A percentile compares a stretch with the other conserved stretches of the same genome.
These are phyloP conservation scores for Pleurotus citrinopileatus DNA, from an alignment of 768 basidiomycete species.

Conservation along the genomic window DNA sequence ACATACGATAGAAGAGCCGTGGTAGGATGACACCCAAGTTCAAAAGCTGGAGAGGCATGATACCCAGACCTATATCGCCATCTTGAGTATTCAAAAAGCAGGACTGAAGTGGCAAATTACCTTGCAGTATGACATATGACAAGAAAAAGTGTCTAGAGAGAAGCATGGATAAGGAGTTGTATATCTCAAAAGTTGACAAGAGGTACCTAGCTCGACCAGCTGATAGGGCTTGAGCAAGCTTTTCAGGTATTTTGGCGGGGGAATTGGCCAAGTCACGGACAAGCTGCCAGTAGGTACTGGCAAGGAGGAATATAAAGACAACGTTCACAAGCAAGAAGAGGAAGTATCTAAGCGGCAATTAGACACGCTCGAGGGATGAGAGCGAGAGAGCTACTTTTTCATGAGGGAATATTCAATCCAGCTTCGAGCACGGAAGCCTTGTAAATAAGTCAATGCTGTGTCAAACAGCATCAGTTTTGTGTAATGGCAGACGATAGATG, in stretches of 20 bases:
- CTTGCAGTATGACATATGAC: constrained; percentile 83
- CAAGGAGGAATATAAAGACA: constrained; percentile 91
- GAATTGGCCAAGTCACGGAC: constrained; percentile 90
- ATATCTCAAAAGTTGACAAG: constrained; percentile 10
- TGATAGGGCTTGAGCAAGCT: constrained; percentile 81
- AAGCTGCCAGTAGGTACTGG: constrained; percentile 89
- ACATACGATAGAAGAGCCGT: constrained; percentile 66
- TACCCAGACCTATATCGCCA: constrained; percentile 71
- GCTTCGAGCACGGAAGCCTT: constrained; percentile 87
- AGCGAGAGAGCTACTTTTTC: constrained; percentile 64
- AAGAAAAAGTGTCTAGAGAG: constrained; percentile 71
- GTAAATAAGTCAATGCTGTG: constrained; percentile 75
- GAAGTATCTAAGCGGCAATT: constrained; percentile 68
- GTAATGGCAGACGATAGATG: background rate
- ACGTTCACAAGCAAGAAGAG: constrained; percentile 90
- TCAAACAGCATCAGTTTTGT: constrained; percentile 8
- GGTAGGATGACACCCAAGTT: constrained; percentile 90
- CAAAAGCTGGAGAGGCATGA: constrained; percentile 94
- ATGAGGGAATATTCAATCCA: constrained; percentile 92
- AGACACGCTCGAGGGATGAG: background rate
- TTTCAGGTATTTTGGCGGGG: constrained; percentile 92
- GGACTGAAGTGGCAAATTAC: constrained; percentile 31
- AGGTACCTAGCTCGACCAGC: constrained; percentile 67
- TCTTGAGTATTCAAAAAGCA: background rate
- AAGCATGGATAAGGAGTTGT: constrained; percentile 2